Conservation (phyloP, 805 yeast genomes). For the Clavispora asparagi region DNA sequence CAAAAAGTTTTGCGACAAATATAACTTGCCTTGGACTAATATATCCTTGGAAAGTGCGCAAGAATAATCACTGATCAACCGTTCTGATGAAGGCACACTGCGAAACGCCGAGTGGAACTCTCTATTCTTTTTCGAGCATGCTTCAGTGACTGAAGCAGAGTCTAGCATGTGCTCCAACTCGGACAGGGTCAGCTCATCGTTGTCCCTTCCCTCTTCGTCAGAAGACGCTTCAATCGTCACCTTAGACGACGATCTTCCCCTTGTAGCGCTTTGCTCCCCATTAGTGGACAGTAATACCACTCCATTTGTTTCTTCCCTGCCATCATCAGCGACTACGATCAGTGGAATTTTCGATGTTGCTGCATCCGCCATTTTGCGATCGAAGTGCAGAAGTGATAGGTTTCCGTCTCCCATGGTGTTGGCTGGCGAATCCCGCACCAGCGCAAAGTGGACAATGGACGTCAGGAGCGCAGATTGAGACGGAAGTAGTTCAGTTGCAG, state of each 20-base stretch:
- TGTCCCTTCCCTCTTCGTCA: conserved; percentile 6
- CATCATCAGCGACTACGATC: neutral
- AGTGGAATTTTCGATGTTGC: neutral
- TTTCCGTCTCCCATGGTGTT: conserved; percentile 48
- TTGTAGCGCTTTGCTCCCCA: conserved; percentile 12
- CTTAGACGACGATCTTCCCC: conserved; percentile 16
- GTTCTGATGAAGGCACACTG: conserved; percentile 45
- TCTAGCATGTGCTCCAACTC: conserved; percentile 8
- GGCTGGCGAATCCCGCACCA: conserved; percentile 42
- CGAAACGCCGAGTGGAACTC: conserved; percentile 60
- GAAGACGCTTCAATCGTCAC: conserved; percentile 7
- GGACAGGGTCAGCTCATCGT: conserved; percentile 9
- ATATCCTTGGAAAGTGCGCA: conserved; percentile 67
- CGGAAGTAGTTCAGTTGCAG: neutral
- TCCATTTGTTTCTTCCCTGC: conserved; percentile 10
- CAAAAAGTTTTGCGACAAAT: conserved; percentile 49
- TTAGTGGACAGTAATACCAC: conserved; percentile 17
- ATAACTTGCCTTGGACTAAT: conserved; percentile 61
- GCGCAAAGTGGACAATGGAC: conserved; percentile 40
- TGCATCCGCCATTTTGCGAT: neutral
- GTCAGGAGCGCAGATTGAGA: conserved; percentile 6
- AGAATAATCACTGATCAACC: conserved; percentile 54
- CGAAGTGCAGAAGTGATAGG: conserved; percentile 30
- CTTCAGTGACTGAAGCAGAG: conserved; percentile 2
- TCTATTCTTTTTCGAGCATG: conserved; percentile 41